phyloP scores from a whole-genome alignment of 1,284 basidiomycete genomes.

The Ustilago curta region DNA sequence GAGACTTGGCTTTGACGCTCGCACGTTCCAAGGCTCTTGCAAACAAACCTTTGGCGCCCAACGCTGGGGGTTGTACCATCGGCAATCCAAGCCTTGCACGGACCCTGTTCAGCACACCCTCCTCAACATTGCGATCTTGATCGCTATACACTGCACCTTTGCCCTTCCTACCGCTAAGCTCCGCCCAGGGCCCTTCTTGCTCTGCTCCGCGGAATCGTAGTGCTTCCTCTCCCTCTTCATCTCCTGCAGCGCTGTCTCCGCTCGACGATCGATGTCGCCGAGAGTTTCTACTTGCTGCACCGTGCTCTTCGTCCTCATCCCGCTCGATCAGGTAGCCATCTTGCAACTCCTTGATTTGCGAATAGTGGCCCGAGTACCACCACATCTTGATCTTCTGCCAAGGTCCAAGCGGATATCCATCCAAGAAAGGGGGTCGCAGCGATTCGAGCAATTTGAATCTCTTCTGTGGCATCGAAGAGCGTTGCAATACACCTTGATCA shows the following conservation, averaged over 20 bases:
- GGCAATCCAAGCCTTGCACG: constrained; percentile 31
- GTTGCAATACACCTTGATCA: constrained; percentile 27
- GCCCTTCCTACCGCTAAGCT: constrained; percentile 34
- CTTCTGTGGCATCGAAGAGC: constrained; percentile 42
- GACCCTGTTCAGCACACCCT: constrained; percentile 41
- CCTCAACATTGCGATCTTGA: constrained; percentile 40
- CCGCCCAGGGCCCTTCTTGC: constrained; percentile 47
- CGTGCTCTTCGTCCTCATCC: constrained; percentile 41
- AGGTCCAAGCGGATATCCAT: constrained; percentile 62
- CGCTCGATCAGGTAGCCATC: constrained; percentile 49
- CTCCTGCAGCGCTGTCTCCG: background rate
- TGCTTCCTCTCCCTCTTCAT: background rate
- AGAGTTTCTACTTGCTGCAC: background rate
- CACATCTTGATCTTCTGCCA: constrained; percentile 58
- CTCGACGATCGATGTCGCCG: background rate
- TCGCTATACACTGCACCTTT: constrained; percentile 49
- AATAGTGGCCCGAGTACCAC: constrained; percentile 57
- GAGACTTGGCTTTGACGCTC: constrained; percentile 20
- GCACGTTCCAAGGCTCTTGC: constrained; percentile 11
- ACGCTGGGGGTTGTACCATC: constrained; percentile 21
- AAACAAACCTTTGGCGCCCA: constrained; percentile 10
- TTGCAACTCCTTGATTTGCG: constrained; percentile 41
- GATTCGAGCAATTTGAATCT: constrained; percentile 58
- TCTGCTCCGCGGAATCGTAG: constrained; percentile 42
- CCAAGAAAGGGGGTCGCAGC: constrained; percentile 66